A percentile compares a stretch with the other conserved stretches of the same genome.
Evolutionary conservation across 345 rosid genomes (phyloP).

Genomic region (Rubroshorea leprosula): DNA sequence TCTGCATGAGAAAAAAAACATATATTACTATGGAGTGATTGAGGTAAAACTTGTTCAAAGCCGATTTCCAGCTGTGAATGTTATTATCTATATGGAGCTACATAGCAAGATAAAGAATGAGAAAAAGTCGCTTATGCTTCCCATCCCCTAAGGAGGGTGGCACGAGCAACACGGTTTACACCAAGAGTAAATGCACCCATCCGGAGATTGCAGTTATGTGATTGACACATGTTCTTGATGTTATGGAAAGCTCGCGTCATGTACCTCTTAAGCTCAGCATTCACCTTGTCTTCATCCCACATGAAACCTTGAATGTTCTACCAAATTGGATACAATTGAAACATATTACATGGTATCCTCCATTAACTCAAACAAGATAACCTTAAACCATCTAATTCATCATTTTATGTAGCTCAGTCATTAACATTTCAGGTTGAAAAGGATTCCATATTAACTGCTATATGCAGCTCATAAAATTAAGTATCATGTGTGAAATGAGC

Average conservation of each 20-base stretch:
- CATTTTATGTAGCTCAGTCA: not conserved
- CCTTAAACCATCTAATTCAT: too few relatives aligned
- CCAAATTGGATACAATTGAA: constrained; percentile 8
- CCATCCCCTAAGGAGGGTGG: constrained; percentile 88
- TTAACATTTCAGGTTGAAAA: not conserved
- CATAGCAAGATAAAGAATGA: not conserved
- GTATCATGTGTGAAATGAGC: not conserved
- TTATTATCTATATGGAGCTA: too few relatives aligned
- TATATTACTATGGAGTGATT: too few relatives aligned
- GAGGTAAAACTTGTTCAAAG: too few relatives aligned
- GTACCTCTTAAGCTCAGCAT: constrained; percentile 63
- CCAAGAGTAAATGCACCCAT: constrained; percentile 99
- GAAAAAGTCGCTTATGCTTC: constrained; percentile 45
- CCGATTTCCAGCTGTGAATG: too few relatives aligned
- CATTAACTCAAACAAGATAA: too few relatives aligned
- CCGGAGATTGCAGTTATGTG: constrained; percentile 79
- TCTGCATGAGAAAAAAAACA: too few relatives aligned
- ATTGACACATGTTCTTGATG: constrained; percentile 86
- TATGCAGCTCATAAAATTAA: not conserved
- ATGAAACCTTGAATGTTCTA: constrained; percentile 99
- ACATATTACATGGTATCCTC: not conserved
- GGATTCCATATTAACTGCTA: not conserved
- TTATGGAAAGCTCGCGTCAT: constrained; percentile 80
- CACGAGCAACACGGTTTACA: constrained; percentile 89
- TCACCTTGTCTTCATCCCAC: constrained; percentile 98